These are phyloP conservation scores for Carex cristatella DNA, from an alignment of 176 grass and related monocot genomes.

Conservation along the genomic window DNA sequence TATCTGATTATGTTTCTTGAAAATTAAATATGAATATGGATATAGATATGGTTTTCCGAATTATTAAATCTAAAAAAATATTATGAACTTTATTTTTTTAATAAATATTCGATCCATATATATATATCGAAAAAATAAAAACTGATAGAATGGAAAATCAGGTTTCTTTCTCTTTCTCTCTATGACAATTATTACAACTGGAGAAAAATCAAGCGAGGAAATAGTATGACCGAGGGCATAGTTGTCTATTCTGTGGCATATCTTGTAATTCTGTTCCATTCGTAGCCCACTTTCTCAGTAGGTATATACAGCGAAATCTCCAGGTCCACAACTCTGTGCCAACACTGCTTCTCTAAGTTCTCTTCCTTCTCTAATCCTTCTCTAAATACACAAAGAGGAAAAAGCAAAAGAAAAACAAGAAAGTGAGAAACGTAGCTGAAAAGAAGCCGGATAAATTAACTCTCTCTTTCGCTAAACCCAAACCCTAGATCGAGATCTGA, in stretches of 20 bases:
- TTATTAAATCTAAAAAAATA: no score
- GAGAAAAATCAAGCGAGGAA: background rate
- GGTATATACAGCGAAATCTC: conserved; percentile 18
- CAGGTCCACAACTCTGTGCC: conserved; percentile 2
- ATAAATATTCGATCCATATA: no score
- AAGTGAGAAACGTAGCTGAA: background rate
- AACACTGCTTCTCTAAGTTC: background rate
- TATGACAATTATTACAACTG: background rate
- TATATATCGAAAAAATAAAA: no score
- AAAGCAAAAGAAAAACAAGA: background rate
- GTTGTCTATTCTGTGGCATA: background rate
- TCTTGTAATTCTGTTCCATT: background rate
- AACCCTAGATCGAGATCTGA: conserved; percentile 20
- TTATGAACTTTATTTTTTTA: no score
- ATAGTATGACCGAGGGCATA: background rate
- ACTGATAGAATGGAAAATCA: no score
- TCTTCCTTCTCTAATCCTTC: background rate
- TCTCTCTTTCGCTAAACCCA: conserved; percentile 14
- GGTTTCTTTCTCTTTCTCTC: background rate
- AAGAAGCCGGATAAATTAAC: background rate
- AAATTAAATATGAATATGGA: no score
- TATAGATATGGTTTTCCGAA: no score
- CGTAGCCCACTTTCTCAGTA: background rate
- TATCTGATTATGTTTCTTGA: no score
- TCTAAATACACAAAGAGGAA: background rate